Evolutionary conservation across 2,329 filamentous ascomycete genomes (phyloP), one percentile per base, ranked within the genome.

Genomic region (Sclerotiophoma versabilis): DNA sequence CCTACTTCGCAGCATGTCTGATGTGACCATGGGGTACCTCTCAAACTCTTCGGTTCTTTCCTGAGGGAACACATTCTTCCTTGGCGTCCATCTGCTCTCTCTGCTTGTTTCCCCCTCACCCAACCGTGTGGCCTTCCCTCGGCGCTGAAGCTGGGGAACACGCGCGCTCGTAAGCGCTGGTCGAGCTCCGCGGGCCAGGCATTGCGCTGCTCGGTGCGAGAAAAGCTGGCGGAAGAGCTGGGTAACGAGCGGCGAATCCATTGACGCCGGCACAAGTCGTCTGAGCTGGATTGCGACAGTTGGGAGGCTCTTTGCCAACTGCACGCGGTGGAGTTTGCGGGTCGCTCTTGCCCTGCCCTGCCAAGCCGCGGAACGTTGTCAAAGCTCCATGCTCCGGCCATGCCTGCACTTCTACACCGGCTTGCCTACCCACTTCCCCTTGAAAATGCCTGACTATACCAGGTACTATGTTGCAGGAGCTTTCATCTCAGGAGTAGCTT

Each of bases 171-270:
- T 78, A 62, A 69, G 57, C 33, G 64, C 57, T 17, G 69, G 69
- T 44, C 67, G 67, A 55, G 63, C 64, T 69, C 48, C 81, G 79
- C 68, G 84, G 82, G 70, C 87, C 34, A 74, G 67, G 49, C 72
- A 75, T 71, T 71, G 72, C 50, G 72, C 89, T 43, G 86, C 82
- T 41, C 85, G 84, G 69, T 93, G 90, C 37, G 86, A 86, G 68
- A 96, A 96, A 34, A 98, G 85, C 79, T 92, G 90, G 68, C 90
- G 86, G 70, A 97, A 93, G 71, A 96, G 83, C 72, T 88, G 89
- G 42, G 85, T 85, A 62, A 92, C 83, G 58, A 91, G 80, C 54
- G 89, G 88, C 15, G 91, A 93, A 78, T 96, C 92, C 92, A 96
- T 96, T 69, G 66, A 53, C 56, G 58, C 62, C 62, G 49, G 54